phyloP scores from a whole-genome alignment of 805 yeast genomes.

The Torulaspora franciscae region DNA sequence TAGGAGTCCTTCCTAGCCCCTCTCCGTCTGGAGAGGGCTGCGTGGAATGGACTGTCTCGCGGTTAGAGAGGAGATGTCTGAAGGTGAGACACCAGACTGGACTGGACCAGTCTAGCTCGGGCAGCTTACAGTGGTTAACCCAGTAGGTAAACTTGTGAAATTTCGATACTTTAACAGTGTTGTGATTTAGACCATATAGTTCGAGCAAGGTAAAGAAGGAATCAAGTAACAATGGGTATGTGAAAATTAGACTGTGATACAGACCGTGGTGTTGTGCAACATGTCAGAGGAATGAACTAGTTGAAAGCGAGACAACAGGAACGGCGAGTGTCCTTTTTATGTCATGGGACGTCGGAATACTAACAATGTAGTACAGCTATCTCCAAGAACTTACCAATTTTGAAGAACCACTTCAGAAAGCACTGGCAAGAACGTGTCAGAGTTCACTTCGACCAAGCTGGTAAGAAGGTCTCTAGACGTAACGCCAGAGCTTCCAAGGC shows the following conservation, averaged over 20 bases:
- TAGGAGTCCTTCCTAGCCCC: background rate
- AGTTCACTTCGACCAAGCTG: constrained; percentile 99
- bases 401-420: constrained; percentile 99
- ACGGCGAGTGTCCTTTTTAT: background rate
- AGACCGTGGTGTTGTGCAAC: background rate
- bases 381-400: constrained; percentile 97
- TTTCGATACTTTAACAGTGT: background rate
- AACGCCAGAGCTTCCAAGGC: constrained; percentile 89
- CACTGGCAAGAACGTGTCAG: constrained; percentile 99
- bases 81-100: background rate
- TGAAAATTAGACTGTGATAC: constrained; percentile 9
- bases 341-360: constrained; percentile 6
- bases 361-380: constrained; percentile 57
- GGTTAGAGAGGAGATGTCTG: background rate
- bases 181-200: background rate
- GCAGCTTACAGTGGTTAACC: background rate
- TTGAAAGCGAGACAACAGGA: background rate
- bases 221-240: constrained; percentile 44
- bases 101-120: background rate
- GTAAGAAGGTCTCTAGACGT: constrained; percentile 97
- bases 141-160: constrained; percentile 1
- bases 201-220: constrained; percentile 27
- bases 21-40: background rate
- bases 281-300: background rate
- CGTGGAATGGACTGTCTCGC: background rate